phyloP scores from a whole-genome alignment of 169 alveolate species.

The Theileria sp. region DNA sequence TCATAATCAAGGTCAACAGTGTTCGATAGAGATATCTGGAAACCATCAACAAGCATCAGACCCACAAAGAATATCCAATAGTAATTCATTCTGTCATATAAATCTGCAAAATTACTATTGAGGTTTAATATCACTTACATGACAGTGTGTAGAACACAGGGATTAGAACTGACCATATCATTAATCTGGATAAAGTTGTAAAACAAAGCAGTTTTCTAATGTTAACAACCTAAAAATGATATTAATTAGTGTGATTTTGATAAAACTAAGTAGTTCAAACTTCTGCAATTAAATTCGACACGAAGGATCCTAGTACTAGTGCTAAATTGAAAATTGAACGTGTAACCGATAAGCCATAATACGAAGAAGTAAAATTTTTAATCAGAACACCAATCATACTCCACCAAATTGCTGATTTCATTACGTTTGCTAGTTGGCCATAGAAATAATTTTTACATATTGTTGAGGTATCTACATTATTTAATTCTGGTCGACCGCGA shows the following conservation, averaged over 20 bases:
- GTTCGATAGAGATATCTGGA: slow-evolving; percentile 64
- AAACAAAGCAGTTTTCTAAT: slow-evolving; percentile 35
- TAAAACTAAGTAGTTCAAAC: slow-evolving; percentile 10
- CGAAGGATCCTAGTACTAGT: slow-evolving; percentile 59
- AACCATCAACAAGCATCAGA: slow-evolving; percentile 48
- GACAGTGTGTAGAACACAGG: slow-evolving; percentile 34
- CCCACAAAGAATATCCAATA: slow-evolving; percentile 6
- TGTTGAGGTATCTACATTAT: slow-evolving; percentile 5
- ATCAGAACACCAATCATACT: slow-evolving; percentile 62
- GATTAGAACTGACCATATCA: slow-evolving; percentile 36
- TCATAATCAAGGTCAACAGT: slow-evolving; percentile 65
- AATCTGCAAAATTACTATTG: not conserved
- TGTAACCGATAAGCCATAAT: slow-evolving; percentile 48
- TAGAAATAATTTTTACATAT: slow-evolving; percentile 53
- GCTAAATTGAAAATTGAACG: slow-evolving; percentile 66
- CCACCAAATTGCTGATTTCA: slow-evolving; percentile 78
- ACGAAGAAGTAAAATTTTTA: slow-evolving; percentile 1
- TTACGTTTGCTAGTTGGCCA: slow-evolving; percentile 75
- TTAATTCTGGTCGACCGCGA: not conserved
- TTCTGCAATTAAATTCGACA: slow-evolving; percentile 71
- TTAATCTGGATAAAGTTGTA: slow-evolving; percentile 24
- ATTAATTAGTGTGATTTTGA: not conserved
- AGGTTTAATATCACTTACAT: slow-evolving; percentile 2
- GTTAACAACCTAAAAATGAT: slow-evolving; percentile 19
- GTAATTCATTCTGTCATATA: not conserved